Conservation (phyloP, 2,329 filamentous ascomycete species). For the Aplosporella prunicola region DNA sequence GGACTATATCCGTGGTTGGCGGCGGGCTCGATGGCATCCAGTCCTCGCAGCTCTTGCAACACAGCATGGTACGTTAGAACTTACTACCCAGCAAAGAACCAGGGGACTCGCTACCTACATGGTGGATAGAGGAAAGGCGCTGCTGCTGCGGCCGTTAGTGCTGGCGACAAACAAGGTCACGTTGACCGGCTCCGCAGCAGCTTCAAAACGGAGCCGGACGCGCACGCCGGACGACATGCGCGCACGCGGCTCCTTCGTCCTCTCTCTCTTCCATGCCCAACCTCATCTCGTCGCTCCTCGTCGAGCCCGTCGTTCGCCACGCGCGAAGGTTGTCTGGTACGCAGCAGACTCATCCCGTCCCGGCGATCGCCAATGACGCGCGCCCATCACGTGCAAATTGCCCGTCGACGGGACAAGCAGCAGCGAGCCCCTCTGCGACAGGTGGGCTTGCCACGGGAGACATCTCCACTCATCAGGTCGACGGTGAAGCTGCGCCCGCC, state of each 20-base stretch:
- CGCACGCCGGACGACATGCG: not conserved
- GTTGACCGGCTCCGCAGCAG: not conserved
- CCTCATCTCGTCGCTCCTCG: constrained; percentile 31
- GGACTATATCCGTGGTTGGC: too few relatives aligned
- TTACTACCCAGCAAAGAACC: too few relatives aligned
- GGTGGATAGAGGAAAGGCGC: too few relatives aligned
- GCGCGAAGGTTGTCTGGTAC: constrained; percentile 29
- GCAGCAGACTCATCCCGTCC: constrained; percentile 6
- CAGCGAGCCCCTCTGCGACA: not conserved
- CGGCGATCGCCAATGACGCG: constrained; percentile 6
- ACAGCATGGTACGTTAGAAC: too few relatives aligned
- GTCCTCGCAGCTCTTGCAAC: too few relatives aligned
- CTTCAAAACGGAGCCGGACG: not conserved
- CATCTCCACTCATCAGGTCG: not conserved
- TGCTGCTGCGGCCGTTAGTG: too few relatives aligned
- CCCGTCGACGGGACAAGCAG: not conserved
- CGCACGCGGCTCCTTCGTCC: too few relatives aligned
- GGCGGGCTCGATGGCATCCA: too few relatives aligned
- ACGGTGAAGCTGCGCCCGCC: not conserved
- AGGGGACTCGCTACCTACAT: too few relatives aligned
- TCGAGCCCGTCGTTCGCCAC: constrained; percentile 32
- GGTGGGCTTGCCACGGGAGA: not conserved
- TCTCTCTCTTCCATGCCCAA: too few relatives aligned
- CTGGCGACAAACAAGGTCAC: too few relatives aligned
- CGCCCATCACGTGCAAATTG: constrained; percentile 15